phyloP scores from a whole-genome alignment of 1,139 yeast species.

The Yamadazyma epiphylla region DNA sequence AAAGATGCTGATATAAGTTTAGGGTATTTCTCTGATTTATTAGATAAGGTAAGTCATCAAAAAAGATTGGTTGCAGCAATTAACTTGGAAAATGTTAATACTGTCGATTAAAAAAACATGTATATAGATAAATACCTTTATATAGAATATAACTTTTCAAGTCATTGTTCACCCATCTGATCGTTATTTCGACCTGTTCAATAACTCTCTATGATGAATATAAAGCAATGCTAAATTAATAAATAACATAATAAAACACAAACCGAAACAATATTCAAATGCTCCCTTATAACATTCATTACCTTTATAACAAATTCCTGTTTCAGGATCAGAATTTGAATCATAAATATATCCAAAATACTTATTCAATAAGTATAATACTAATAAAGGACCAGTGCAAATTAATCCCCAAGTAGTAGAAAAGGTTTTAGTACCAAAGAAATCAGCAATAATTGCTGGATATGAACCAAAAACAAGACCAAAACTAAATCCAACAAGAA shows the following conservation, averaged over 20 bases:
- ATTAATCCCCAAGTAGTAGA: constrained; percentile 46
- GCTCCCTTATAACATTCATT: constrained; percentile 36
- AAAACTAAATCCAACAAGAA: constrained; percentile 34
- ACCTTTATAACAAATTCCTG: constrained; percentile 35
- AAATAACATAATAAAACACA: constrained; percentile 21
- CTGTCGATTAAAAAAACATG: constrained; percentile 32
- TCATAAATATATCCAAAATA: constrained; percentile 41
- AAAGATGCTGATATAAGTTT: constrained; percentile 58
- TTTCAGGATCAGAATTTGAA: constrained; percentile 23
- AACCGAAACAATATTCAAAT: constrained; percentile 24
- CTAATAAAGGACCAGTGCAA: constrained; percentile 39
- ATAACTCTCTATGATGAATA: constrained; percentile 25
- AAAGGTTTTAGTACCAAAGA: constrained; percentile 38
- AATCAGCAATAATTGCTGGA: constrained; percentile 46
- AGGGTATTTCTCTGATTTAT: constrained; percentile 56
- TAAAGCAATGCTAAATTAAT: constrained; percentile 22
- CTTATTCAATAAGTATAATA: constrained; percentile 33
- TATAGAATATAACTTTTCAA: constrained; percentile 18
- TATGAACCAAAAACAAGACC: constrained; percentile 42
- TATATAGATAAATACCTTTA: constrained; percentile 5
- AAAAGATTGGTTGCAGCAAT: constrained; percentile 42
- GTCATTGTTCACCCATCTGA: neutral
- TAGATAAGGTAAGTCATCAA: constrained; percentile 47
- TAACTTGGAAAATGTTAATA: constrained; percentile 49
- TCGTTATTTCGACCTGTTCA: too few relatives aligned